phyloP scores from a whole-genome alignment of 1,284 basidiomycete genomes.

The Irpex rosettiformis region DNA sequence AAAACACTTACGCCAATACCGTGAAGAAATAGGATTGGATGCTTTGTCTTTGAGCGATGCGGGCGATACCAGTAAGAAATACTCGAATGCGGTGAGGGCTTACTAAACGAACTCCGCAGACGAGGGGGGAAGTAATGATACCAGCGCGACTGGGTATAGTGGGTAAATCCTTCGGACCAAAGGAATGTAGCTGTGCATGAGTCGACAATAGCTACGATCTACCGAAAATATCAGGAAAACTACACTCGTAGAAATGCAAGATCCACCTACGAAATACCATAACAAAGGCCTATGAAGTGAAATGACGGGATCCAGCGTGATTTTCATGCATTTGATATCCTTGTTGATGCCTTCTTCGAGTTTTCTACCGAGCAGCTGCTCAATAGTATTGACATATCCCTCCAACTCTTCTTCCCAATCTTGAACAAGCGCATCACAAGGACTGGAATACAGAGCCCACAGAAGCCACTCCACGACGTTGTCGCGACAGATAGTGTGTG shows the following conservation, averaged over 20 bases:
- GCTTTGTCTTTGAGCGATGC: constrained; percentile 42
- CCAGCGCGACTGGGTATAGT: constrained; percentile 41
- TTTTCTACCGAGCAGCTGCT: constrained; percentile 34
- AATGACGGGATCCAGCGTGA: constrained; percentile 52
- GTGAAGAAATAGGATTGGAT: constrained; percentile 59
- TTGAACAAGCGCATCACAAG: constrained; percentile 26
- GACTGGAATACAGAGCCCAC: constrained; percentile 54
- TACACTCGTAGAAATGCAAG: not conserved
- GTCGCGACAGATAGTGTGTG: constrained; percentile 35
- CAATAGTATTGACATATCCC: constrained; percentile 38
- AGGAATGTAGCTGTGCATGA: constrained; percentile 38
- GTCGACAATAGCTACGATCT: constrained; percentile 57
- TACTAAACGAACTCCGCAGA: constrained; percentile 42
- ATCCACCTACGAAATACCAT: constrained; percentile 54
- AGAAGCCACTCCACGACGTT: constrained; percentile 62
- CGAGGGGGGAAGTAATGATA: constrained; percentile 51
- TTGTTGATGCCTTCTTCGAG: constrained; percentile 37
- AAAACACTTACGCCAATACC: constrained; percentile 54
- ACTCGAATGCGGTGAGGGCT: constrained; percentile 32
- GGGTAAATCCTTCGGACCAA: constrained; percentile 44
- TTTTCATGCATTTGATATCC: constrained; percentile 42
- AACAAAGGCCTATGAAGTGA: constrained; percentile 53
- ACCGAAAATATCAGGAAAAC: not conserved
- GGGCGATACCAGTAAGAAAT: constrained; percentile 65
- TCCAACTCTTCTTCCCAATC: constrained; percentile 48